Evolutionary conservation across 352 stramenopile genomes (phyloP), one percentile per base, ranked within the genome.

Genomic region (Phytophthora tentaculata): DNA sequence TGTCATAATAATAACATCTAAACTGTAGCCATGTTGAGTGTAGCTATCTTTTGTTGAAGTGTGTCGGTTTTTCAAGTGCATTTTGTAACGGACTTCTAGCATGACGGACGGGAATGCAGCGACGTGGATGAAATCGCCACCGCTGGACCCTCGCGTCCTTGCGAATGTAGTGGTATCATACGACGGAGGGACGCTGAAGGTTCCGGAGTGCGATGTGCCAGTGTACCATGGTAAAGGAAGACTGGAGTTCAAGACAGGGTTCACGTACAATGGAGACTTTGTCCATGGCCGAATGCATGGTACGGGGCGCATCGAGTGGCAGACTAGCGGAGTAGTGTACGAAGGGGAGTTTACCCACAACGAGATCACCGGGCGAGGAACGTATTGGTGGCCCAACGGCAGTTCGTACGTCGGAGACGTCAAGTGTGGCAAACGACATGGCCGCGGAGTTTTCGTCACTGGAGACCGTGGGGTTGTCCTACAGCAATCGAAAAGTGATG

Each of bases 341-440:
- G 84, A 92, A 57, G 89, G 88, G 13, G 77, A 83, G 10, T 85
- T 95, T 61, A 66, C 81, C 0, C 78, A 89, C 58, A 97, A 96
- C 47, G 77, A 87, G 49, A 84, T 96, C 35, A 69, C 69, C 8
- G 90, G 90, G 20, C 26, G 48, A 17, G 89, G 91, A 0, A 70
- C 54, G 43, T 95, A 93, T 58, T 72, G 35, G 43, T 97, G 91
- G 91, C 81, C 85, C 1, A 91, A 97, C 67, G 91, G 90, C 1
- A 94, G 77, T 28, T 81, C 62, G 22, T 98, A 98, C 59, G 67
- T 85, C 5, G 92, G 92, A 9, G 72, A 89, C 8, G 80, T 97
- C 0, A 63, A 81, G 26, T 48, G 73, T 14, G 89, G 89, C 7
- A 80, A 88, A 14, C 87, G 91, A 19, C 77, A 97, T 52, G 92